A percentile compares a stretch with the other conserved stretches of the same genome.
Conservation (phyloP, 495 filamentous ascomycete species). For the Xylaria scruposa region DNA sequence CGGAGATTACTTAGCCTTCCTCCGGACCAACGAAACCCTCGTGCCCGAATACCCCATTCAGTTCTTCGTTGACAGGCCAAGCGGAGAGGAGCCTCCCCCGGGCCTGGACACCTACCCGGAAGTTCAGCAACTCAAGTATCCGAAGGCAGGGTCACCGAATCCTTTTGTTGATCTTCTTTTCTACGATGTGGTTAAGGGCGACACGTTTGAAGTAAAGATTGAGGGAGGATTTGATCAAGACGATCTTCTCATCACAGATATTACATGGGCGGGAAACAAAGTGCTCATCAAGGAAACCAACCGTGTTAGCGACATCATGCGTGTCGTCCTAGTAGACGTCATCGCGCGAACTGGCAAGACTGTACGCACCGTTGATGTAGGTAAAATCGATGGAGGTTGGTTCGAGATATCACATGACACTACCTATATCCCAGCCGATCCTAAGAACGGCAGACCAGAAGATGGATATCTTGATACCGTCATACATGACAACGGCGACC, state of each 20-base stretch:
- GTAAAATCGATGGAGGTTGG: conserved; percentile 90
- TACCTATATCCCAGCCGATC: conserved; percentile 83
- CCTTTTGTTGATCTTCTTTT: conserved; percentile 86
- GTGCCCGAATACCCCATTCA: conserved; percentile 95
- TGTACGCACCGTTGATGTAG: conserved; percentile 77
- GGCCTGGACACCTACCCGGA: conserved; percentile 93
- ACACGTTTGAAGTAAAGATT: conserved; percentile 80
- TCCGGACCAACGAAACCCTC: conserved; percentile 88
- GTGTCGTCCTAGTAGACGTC: conserved; percentile 87
- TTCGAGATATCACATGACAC: conserved; percentile 93
- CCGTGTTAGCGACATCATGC: conserved; percentile 87
- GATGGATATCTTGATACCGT: conserved; percentile 95
- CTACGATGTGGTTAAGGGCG: conserved; percentile 81
- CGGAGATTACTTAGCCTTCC: conserved; percentile 85
- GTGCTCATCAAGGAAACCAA: conserved; percentile 91
- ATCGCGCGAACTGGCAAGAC: conserved; percentile 74
- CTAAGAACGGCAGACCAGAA: conserved; percentile 72
- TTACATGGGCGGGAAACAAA: conserved; percentile 86
- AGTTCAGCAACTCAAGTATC: conserved; percentile 91
- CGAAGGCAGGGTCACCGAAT: conserved; percentile 93
- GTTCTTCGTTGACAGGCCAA: conserved; percentile 89
- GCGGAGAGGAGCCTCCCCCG: conserved; percentile 69
- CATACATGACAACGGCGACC: conserved; percentile 85
- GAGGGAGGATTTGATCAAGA: conserved; percentile 78
- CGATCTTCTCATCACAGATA: conserved; percentile 89